These are phyloP conservation scores for Colletotrichum aenigma DNA, from an alignment of 2,329 filamentous ascomycete species.

Conservation along the genomic window DNA sequence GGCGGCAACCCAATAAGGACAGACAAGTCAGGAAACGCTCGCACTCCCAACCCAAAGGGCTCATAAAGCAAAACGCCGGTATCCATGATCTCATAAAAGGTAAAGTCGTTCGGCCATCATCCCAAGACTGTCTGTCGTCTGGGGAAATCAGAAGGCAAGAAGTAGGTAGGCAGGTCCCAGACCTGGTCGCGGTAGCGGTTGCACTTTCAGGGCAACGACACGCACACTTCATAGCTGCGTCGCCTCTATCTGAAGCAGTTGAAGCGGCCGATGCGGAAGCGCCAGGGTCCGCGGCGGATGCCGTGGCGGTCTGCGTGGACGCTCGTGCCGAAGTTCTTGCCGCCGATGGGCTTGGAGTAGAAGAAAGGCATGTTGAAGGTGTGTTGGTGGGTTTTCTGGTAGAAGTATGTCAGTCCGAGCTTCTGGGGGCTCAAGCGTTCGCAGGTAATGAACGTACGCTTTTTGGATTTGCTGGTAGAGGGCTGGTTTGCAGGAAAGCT, in stretches of 20 bases:
- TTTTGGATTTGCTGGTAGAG: not conserved
- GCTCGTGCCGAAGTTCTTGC: slow-evolving; percentile 54
- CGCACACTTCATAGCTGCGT: not conserved
- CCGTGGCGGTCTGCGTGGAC: slow-evolving; percentile 50
- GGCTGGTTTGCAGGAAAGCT: not conserved
- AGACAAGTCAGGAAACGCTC: slow-evolving; percentile 11
- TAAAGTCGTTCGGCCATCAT: not conserved
- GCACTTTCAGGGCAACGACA: not conserved
- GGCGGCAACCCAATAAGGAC: slow-evolving; percentile 1
- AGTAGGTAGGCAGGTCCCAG: not conserved
- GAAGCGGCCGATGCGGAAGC: slow-evolving; percentile 53
- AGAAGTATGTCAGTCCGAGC: not conserved
- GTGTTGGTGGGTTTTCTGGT: not conserved
- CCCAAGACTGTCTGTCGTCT: not conserved
- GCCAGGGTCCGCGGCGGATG: slow-evolving; percentile 53
- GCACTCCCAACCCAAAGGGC: not conserved
- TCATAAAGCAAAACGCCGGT: not conserved
- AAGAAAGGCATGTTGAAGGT: slow-evolving; percentile 47
- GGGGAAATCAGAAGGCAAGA: not conserved
- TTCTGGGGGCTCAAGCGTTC: not conserved
- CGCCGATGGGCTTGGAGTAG: slow-evolving; percentile 50
- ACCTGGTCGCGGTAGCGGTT: not conserved
- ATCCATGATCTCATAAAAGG: not conserved
- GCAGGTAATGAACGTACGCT: not conserved
- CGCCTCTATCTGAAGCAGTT: slow-evolving; percentile 49